A percentile compares a stretch with the other conserved stretches of the same genome.
phyloP scores from a whole-genome alignment of 73 alveolate genomes.

The Tetrahymena thermophila region DNA sequence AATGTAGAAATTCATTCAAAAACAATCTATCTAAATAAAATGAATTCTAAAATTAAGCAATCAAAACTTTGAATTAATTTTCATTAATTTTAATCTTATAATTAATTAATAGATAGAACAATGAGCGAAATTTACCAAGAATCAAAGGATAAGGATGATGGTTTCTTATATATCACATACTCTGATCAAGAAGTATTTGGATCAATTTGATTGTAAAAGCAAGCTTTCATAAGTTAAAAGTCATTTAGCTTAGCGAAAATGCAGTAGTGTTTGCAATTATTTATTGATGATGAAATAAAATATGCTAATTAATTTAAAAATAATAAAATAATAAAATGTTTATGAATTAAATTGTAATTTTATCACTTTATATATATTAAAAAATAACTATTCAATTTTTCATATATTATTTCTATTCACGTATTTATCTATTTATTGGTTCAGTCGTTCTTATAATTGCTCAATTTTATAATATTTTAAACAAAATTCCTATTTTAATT shows the following conservation, averaged over 20 bases:
- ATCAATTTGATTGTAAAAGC: neutral
- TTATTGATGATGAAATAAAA: neutral
- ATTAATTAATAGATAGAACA: slow-evolving; percentile 7
- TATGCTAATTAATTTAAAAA: neutral
- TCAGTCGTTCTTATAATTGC: too few species aligned
- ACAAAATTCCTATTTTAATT: too few species aligned
- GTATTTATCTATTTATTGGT: too few species aligned
- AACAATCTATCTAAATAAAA: too few species aligned
- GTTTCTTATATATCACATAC: slow-evolving; percentile 21
- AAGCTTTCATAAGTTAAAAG: neutral
- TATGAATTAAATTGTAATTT: neutral
- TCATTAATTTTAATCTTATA: neutral
- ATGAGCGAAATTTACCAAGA: slow-evolving; percentile 13
- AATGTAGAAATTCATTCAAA: neutral
- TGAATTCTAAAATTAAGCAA: neutral
- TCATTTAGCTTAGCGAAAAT: neutral
- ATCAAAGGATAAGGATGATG: slow-evolving; percentile 21
- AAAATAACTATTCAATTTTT: too few species aligned
- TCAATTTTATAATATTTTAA: too few species aligned
- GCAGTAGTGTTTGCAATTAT: neutral
- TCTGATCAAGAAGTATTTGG: slow-evolving; percentile 40
- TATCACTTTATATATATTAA: neutral
- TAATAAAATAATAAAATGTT: neutral
- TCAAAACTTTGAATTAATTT: neutral
- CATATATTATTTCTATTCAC: too few species aligned